A percentile compares a stretch with the other conserved stretches of the same genome.
These are phyloP conservation scores for Penicillium verhagenii DNA, from an alignment of 495 filamentous ascomycete species.

Conservation along the genomic window DNA sequence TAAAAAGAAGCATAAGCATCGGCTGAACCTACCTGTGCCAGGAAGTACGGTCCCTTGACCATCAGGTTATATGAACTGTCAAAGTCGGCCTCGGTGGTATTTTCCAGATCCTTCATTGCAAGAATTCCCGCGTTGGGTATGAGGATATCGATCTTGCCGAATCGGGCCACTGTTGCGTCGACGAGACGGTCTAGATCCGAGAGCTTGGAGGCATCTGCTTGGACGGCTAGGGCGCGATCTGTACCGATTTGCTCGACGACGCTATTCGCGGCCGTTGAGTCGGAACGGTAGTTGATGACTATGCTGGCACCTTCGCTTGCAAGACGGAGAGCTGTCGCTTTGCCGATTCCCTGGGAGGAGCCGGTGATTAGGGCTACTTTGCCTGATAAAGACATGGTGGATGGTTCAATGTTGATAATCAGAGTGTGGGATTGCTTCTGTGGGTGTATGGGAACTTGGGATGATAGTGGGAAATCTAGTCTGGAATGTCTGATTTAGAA, in stretches of 20 bases:
- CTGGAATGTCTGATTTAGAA: neutral
- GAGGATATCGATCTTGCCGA: conserved; percentile 60
- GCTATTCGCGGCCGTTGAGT: conserved; percentile 51
- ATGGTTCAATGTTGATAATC: no score
- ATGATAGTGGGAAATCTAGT: neutral
- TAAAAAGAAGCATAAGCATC: neutral
- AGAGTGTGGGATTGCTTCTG: neutral
- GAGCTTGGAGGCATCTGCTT: conserved; percentile 48
- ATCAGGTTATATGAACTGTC: conserved; percentile 56
- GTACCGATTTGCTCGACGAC: conserved; percentile 54
- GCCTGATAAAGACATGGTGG: conserved; percentile 6
- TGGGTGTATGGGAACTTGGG: neutral
- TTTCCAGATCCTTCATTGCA: conserved; percentile 53
- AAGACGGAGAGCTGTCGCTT: conserved; percentile 53
- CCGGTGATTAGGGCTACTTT: conserved; percentile 50
- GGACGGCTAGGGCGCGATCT: conserved; percentile 52
- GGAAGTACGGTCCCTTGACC: conserved; percentile 68
- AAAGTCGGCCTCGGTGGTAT: conserved; percentile 58
- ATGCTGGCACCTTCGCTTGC: conserved; percentile 60
- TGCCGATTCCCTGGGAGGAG: conserved; percentile 66
- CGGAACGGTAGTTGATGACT: conserved; percentile 61
- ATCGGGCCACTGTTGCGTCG: conserved; percentile 42
- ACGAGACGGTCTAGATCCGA: conserved; percentile 42
- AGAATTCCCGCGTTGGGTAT: conserved; percentile 61
- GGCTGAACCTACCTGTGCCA: conserved; percentile 52